Evolutionary conservation across 2,329 filamentous ascomycete species (phyloP).

Genomic region (Intubia oerlemansii): DNA sequence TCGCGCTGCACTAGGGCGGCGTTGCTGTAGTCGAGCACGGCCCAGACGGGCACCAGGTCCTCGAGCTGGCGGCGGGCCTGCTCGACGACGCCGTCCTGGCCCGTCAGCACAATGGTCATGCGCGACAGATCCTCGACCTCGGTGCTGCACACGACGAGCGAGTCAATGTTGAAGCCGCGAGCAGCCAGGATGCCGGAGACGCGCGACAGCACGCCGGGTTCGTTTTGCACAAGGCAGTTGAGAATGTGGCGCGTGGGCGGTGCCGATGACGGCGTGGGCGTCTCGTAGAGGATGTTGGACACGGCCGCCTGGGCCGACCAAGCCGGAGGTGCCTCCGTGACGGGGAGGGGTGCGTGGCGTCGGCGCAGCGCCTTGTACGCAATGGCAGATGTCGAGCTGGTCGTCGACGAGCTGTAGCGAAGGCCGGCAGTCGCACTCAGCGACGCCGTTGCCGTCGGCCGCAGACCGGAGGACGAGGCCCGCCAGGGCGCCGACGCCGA

Average conservation of each 20-base stretch:
- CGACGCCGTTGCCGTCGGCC: neutral
- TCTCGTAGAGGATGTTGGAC: slow-evolving; percentile 97
- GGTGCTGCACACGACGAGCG: slow-evolving; percentile 89
- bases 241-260: slow-evolving; percentile 89
- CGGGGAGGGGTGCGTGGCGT: slow-evolving; percentile 67
- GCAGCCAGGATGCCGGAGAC: slow-evolving; percentile 92
- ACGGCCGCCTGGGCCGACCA: slow-evolving; percentile 90
- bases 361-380: slow-evolving; percentile 95
- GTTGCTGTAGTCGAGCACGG: slow-evolving; percentile 86
- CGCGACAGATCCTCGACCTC: slow-evolving; percentile 91
- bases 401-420: slow-evolving; percentile 21
- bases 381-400: slow-evolving; percentile 73
- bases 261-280: slow-evolving; percentile 58
- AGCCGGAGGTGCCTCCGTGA: slow-evolving; percentile 50
- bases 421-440: slow-evolving; percentile 9
- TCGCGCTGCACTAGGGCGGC: slow-evolving; percentile 90
- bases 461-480: slow-evolving; percentile 5
- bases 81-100: slow-evolving; percentile 92
- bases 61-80: slow-evolving; percentile 89
- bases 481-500: slow-evolving; percentile 10
- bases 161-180: slow-evolving; percentile 97
- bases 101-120: slow-evolving; percentile 96
- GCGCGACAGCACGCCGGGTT: slow-evolving; percentile 89
- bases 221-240: slow-evolving; percentile 97
- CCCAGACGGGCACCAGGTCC: slow-evolving; percentile 95